Conservation (phyloP, 257 asterid genomes). For the Euphrasia confusa region DNA sequence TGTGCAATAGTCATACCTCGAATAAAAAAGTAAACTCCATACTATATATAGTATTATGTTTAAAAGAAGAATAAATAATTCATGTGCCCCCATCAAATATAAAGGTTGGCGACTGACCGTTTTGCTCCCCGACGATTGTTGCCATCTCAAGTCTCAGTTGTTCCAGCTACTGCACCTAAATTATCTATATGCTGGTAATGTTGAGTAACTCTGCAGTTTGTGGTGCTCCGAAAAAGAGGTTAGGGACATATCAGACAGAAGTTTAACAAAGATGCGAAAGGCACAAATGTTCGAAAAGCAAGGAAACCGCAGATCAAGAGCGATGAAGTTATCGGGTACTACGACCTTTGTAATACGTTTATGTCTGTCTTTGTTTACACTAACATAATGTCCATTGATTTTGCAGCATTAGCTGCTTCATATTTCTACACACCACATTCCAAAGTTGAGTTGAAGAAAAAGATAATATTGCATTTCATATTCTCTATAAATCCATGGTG, state of each 20-base stretch:
- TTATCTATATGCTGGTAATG: too few relatives aligned
- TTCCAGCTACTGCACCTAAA: too few relatives aligned
- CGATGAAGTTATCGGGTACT: slow-evolving; percentile 77
- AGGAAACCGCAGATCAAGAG: slow-evolving; percentile 67
- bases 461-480: neutral
- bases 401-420: slow-evolving; percentile 53
- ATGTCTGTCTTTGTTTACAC: neutral
- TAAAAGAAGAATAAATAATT: too few relatives aligned
- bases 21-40: too few relatives aligned
- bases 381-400: neutral
- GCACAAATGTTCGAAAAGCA: slow-evolving; percentile 56
- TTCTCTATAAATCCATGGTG: neutral
- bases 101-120: too few relatives aligned
- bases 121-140: too few relatives aligned
- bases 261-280: slow-evolving; percentile 68
- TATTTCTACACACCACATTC: slow-evolving; percentile 60
- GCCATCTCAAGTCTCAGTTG: too few relatives aligned
- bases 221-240: too few relatives aligned
- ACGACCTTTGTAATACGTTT: neutral
- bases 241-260: slow-evolving; percentile 25
- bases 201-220: too few relatives aligned
- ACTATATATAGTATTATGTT: too few relatives aligned
- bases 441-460: slow-evolving; percentile 19
- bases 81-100: too few relatives aligned
- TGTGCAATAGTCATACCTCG: too few relatives aligned